phyloP scores from a whole-genome alignment of 768 basidiomycete species.

The Peribolospora baueri region DNA sequence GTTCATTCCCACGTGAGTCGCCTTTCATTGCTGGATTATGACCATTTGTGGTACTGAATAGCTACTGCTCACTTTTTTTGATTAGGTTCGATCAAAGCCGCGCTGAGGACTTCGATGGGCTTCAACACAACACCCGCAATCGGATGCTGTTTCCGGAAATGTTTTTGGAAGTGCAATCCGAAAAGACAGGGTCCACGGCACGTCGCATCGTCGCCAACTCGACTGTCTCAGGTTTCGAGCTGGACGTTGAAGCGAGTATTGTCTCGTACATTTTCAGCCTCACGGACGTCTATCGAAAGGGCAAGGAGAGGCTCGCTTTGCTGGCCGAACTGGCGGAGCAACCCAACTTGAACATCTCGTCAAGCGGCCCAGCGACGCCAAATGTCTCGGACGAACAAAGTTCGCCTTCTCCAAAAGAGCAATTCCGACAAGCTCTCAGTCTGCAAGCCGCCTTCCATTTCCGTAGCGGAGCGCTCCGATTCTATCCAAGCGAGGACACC shows the following conservation, averaged over 20 bases:
- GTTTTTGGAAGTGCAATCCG: slow-evolving; percentile 43
- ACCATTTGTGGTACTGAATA: neutral
- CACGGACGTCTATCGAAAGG: slow-evolving; percentile 54
- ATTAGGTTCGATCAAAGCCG: slow-evolving; percentile 52
- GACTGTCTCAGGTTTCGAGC: slow-evolving; percentile 55
- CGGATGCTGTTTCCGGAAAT: slow-evolving; percentile 57
- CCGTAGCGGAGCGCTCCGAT: no score
- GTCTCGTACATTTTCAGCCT: slow-evolving; percentile 56
- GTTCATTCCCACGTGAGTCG: slow-evolving; percentile 46
- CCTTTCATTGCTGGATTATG: no score
- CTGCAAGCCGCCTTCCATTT: no score
- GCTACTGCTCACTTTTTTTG: neutral
- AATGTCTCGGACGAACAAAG: no score
- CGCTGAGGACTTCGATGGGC: slow-evolving; percentile 35
- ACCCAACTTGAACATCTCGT: neutral
- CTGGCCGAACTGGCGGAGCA: neutral
- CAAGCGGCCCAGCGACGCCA: neutral
- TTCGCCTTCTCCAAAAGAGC: no score
- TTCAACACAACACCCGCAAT: slow-evolving; percentile 39
- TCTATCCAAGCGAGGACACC: no score
- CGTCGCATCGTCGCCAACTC: slow-evolving; percentile 32
- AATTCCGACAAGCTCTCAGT: no score
- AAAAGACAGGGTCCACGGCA: slow-evolving; percentile 29
- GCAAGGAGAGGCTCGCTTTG: slow-evolving; percentile 42
- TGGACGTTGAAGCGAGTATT: slow-evolving; percentile 61